A percentile compares a stretch with the other conserved stretches of the same genome.
Conservation (phyloP, 306 rosid species). For the Medicago ruthenica region DNA sequence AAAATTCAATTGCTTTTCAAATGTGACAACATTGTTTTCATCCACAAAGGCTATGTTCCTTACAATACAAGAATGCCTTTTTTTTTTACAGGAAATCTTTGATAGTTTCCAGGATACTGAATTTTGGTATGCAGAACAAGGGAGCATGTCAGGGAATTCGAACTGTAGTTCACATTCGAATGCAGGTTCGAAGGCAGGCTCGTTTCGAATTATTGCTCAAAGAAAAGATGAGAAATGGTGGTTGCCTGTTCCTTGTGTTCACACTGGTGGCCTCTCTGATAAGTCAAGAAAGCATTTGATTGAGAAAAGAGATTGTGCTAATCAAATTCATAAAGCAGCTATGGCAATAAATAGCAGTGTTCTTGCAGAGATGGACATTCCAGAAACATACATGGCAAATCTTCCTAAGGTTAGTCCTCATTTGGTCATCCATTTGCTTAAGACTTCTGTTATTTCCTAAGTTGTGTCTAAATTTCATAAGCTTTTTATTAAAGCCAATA, state of each 20-base stretch:
- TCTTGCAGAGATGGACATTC: slow-evolving; percentile 94
- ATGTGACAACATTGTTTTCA: slow-evolving; percentile 2
- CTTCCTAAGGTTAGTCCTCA: slow-evolving; percentile 83
- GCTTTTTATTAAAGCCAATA: neutral
- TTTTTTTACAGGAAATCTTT: slow-evolving; percentile 69
- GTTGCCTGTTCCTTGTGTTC: slow-evolving; percentile 91
- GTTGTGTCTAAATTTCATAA: neutral
- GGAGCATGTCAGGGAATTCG: slow-evolving; percentile 76
- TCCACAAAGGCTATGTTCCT: slow-evolving; percentile 15
- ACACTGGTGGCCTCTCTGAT: slow-evolving; percentile 71
- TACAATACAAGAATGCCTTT: neutral
- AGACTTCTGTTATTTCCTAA: slow-evolving; percentile 12
- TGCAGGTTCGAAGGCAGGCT: slow-evolving; percentile 58
- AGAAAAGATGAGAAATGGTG: slow-evolving; percentile 98
- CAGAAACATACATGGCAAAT: slow-evolving; percentile 71
- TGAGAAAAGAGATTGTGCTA: slow-evolving; percentile 77
- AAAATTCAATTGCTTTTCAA: slow-evolving; percentile 28
- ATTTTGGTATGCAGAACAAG: slow-evolving; percentile 92
- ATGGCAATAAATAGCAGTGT: slow-evolving; percentile 90
- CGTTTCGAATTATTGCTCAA: slow-evolving; percentile 72
- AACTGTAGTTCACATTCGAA: slow-evolving; percentile 41
- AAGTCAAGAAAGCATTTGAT: slow-evolving; percentile 72
- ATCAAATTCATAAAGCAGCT: slow-evolving; percentile 95
- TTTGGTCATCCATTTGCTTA: neutral
- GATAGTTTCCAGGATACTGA: slow-evolving; percentile 82